phyloP scores from a whole-genome alignment of 2,329 filamentous ascomycete species.

The Aureobasidium melanogenum region DNA sequence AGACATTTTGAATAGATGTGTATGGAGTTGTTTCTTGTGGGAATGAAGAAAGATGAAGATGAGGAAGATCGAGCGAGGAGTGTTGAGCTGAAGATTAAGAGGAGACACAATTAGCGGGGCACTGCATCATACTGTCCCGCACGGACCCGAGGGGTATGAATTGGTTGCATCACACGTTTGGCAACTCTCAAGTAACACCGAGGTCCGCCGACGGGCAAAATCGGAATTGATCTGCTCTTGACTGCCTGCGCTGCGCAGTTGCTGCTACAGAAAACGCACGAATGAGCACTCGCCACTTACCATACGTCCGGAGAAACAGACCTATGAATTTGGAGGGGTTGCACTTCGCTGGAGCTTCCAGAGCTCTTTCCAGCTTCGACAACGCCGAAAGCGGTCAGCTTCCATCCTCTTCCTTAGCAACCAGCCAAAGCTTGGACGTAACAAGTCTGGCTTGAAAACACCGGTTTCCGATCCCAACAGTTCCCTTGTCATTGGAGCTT shows the following conservation, averaged over 20 bases:
- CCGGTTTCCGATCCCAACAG: conserved; percentile 6
- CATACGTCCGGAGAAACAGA: neutral
- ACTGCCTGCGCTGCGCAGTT: neutral
- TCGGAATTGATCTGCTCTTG: neutral
- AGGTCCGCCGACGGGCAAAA: conserved; percentile 11
- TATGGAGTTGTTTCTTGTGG: neutral
- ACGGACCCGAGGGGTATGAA: conserved; percentile 7
- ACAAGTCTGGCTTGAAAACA: conserved; percentile 5
- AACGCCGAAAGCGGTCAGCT: conserved; percentile 5
- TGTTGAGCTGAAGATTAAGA: conserved; percentile 13
- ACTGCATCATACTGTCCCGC: conserved; percentile 12
- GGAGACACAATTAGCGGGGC: conserved; percentile 9
- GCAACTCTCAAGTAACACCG: conserved; percentile 3
- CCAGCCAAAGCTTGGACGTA: conserved; percentile 8
- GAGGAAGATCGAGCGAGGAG: conserved; percentile 10
- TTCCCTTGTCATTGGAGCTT: conserved; percentile 6
- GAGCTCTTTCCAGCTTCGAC: neutral
- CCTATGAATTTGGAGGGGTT: neutral
- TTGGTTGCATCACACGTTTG: conserved; percentile 11
- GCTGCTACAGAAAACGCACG: conserved; percentile 2
- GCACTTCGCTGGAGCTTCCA: neutral
- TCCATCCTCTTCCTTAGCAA: neutral
- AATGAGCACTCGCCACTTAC: conserved; percentile 9
- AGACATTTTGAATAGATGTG: conserved; percentile 14
- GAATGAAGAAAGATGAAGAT: conserved; percentile 9